Percentiles rank a stretch among this genome's conserved stretches.
These are phyloP conservation scores for Ceratocystiopsis sp. DNA, from an alignment of 2,329 filamentous ascomycete genomes.

Conservation along the genomic window DNA sequence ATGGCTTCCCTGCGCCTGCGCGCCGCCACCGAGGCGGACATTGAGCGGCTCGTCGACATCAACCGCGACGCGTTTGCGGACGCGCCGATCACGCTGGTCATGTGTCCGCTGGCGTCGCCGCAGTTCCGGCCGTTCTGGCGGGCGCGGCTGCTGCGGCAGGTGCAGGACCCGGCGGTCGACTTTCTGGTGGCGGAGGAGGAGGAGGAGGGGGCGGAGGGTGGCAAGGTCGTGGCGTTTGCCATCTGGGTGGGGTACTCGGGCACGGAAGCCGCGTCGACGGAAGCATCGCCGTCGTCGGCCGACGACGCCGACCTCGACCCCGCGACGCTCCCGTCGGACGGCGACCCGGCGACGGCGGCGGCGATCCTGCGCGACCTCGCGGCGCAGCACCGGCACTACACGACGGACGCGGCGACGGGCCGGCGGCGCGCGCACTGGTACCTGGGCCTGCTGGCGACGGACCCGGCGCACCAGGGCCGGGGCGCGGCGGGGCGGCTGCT, in stretches of 20 bases:
- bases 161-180: constrained; percentile 21
- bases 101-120: constrained; percentile 18
- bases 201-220: background rate
- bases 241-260: constrained; percentile 29
- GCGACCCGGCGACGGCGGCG: constrained; percentile 18
- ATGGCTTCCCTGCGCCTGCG: constrained; percentile 14
- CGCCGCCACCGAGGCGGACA: constrained; percentile 23
- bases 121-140: constrained; percentile 19
- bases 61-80: constrained; percentile 28
- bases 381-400: constrained; percentile 18
- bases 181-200: constrained; percentile 23
- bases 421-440: constrained; percentile 23
- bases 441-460: constrained; percentile 29
- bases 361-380: constrained; percentile 24
- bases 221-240: constrained; percentile 24
- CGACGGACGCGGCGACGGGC: constrained; percentile 15
- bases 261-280: constrained; percentile 7
- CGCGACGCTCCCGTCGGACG: constrained; percentile 21
- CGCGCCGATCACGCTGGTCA: constrained; percentile 19
- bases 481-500: constrained; percentile 28
- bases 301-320: constrained; percentile 8
- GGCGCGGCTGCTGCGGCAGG: constrained; percentile 18
- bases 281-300: constrained; percentile 1
- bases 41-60: constrained; percentile 21
- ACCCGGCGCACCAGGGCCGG: constrained; percentile 24